These are phyloP conservation scores for Trichosanthes cucumerina DNA, from an alignment of 306 rosid species.

Conservation along the genomic window DNA sequence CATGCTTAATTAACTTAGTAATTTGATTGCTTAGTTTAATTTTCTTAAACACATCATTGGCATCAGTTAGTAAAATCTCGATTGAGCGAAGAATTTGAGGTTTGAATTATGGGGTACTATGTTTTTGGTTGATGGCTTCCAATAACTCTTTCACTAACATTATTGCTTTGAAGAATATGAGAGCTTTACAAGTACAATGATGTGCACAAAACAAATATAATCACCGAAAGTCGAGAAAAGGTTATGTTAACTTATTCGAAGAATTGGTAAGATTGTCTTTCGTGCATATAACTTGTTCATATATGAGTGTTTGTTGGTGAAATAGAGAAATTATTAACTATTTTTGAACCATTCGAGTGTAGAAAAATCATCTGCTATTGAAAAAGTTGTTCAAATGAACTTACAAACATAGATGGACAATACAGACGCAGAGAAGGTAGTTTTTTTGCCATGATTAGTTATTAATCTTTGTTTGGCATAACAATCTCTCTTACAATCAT, in stretches of 20 bases:
- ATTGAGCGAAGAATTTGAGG: background rate
- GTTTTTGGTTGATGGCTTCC: background rate
- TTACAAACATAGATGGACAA: background rate
- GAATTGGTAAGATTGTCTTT: background rate
- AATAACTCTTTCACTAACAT: background rate
- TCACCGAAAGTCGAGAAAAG: background rate
- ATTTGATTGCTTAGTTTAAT: too few relatives aligned
- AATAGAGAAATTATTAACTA: background rate
- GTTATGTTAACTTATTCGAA: background rate
- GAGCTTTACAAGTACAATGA: background rate
- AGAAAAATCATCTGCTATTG: background rate
- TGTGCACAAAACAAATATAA: background rate
- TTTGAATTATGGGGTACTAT: background rate
- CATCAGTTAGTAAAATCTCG: background rate
- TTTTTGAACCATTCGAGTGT: background rate
- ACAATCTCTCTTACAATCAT: background rate
- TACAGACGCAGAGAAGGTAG: background rate
- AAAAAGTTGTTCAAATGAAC: background rate
- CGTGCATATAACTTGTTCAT: background rate
- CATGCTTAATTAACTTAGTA: too few relatives aligned
- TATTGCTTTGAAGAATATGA: background rate
- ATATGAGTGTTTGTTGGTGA: background rate
- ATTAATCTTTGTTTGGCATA: background rate
- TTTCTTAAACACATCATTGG: too few relatives aligned
- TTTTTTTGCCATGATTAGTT: background rate